Base-by-base conservation (phyloP, 148 eudicot species). In the Polygonum aviculare region DNA sequence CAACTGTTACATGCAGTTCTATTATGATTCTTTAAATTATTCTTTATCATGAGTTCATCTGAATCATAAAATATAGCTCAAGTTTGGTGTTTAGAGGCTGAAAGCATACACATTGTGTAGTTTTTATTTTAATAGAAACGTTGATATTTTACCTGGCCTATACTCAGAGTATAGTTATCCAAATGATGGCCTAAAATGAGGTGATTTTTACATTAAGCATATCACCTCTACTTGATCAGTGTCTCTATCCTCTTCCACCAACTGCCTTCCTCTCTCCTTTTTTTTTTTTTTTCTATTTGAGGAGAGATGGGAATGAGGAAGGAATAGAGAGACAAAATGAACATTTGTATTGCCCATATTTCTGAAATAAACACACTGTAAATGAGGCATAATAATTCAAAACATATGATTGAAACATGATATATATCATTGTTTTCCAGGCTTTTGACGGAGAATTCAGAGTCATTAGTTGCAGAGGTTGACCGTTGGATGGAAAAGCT, bases 401-500 rank as follows among this genome's bases (percentile, higher is more conserved):
- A 15, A 38, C 45, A 67, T 67, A 67, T 67, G 36, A 16, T 38
- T 35, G 72, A 36, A 11, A 15, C 45, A 38, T 38, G 45, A 67
- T 35, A 12, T 36, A 16, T 67, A 67, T 36, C 1, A 67, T 77
- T 35, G 45, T 74, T 78, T 80, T 72, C 55, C 89, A 96, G 99
- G 90, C 83, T 96, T 83, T 80, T 93, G 80, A 81, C 86, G 19
- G 89, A 84, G 77, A 90, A 84, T 73, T 85, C 94, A 45, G 87
- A 87, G 77, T 84, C 90, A 73, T 77, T 88, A 75, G 83, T 90
- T 69, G 49, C 74, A 21, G 88, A 85, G 74, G 71, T 93, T 75
- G 94, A 93, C 73, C 81, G 83, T 35, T 86, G 81, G 87, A 86
- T 96, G 51, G 89, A 88, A 82, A 80, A 79, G 80, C 76, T 96